Percentiles rank a stretch among this genome's conserved stretches.
Conservation (phyloP, 257 asterid species). For the Solanum medicagineum region DNA sequence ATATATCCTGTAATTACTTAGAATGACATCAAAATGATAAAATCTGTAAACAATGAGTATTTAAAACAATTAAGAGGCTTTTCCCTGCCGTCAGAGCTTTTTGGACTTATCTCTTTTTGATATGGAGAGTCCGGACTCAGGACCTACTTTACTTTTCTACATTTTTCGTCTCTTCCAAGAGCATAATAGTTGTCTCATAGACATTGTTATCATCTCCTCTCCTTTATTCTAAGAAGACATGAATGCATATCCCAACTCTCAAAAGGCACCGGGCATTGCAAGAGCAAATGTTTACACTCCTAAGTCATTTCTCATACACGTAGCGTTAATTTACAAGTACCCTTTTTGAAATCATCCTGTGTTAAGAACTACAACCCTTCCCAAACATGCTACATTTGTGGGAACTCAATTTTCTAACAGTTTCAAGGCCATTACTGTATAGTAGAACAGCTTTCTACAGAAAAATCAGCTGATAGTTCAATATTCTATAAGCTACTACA, state of each 20-base stretch:
- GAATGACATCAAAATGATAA: neutral
- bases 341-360: neutral
- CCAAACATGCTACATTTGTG: neutral
- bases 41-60: neutral
- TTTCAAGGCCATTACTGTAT: neutral
- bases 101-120: neutral
- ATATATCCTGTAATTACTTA: neutral
- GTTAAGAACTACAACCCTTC: neutral
- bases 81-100: neutral
- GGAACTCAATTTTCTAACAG: neutral
- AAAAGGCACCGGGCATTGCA: neutral
- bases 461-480: neutral
- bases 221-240: neutral
- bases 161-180: neutral
- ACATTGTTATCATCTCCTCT: neutral
- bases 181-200: neutral
- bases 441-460: neutral
- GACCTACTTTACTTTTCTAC: neutral
- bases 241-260: neutral
- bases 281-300: neutral
- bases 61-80: neutral
- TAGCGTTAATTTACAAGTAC: neutral
- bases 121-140: neutral
- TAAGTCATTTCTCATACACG: neutral
- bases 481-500: neutral